These are phyloP conservation scores for Capsicum pubescens DNA, from an alignment of 257 asterid species.

Conservation along the genomic window DNA sequence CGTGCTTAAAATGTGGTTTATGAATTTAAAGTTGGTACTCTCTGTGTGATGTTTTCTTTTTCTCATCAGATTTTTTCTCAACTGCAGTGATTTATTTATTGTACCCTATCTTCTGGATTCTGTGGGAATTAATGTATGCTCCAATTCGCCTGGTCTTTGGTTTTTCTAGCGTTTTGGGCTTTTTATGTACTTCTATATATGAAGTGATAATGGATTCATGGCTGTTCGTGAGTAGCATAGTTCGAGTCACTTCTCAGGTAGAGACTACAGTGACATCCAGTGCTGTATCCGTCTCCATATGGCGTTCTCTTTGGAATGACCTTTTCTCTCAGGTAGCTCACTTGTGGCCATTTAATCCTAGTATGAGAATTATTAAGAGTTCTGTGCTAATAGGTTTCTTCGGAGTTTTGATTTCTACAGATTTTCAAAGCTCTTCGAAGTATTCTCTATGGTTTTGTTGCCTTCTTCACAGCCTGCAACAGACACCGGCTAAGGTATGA, in stretches of 20 bases:
- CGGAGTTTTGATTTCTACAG: conserved; percentile 44
- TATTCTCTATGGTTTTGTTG: conserved; percentile 86
- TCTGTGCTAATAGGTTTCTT: not conserved
- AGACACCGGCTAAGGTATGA: conserved; percentile 90
- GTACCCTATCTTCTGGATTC: conserved; percentile 79
- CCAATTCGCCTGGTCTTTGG: conserved; percentile 77
- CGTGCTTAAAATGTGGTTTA: not conserved
- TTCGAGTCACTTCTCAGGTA: conserved; percentile 63
- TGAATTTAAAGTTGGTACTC: not conserved
- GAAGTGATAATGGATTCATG: conserved; percentile 53
- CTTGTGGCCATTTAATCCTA: conserved; percentile 4
- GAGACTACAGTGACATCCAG: conserved; percentile 73
- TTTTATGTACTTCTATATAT: conserved; percentile 47
- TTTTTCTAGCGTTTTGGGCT: conserved; percentile 54
- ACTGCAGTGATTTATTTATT: conserved; percentile 68
- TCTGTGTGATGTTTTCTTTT: conserved; percentile 6
- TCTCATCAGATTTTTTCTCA: conserved; percentile 32
- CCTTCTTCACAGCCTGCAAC: conserved; percentile 80
- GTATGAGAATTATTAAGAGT: not conserved
- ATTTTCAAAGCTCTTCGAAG: conserved; percentile 91
- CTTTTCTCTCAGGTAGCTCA: conserved; percentile 83
- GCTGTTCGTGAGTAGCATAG: conserved; percentile 63
- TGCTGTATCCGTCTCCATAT: conserved; percentile 77
- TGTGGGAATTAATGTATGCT: conserved; percentile 71
- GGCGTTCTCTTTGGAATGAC: conserved; percentile 97